These are phyloP conservation scores for Backusella tarrabulga DNA, from an alignment of 192 early-diverging fungal species.

Conservation along the genomic window DNA sequence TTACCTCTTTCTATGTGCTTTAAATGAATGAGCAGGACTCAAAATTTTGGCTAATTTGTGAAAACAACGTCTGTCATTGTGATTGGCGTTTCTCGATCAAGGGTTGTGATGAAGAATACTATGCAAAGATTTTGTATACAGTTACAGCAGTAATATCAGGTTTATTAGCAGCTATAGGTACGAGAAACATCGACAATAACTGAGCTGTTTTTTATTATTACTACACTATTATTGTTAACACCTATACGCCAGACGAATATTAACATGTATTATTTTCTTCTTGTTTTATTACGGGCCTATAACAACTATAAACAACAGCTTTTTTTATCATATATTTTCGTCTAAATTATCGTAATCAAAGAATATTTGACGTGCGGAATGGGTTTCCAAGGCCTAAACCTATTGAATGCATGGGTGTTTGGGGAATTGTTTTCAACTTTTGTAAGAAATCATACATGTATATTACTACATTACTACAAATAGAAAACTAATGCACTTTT, in stretches of 20 bases:
- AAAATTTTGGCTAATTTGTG: constrained; percentile 3
- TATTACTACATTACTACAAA: background rate
- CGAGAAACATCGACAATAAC: background rate
- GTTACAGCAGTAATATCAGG: background rate
- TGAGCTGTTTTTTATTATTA: background rate
- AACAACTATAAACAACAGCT: background rate
- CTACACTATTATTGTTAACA: background rate
- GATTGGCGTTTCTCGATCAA: background rate
- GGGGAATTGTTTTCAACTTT: constrained; percentile 2
- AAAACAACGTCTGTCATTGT: background rate
- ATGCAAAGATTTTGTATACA: background rate
- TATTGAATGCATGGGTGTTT: background rate
- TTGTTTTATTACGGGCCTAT: background rate
- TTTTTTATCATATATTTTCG: constrained; percentile 2
- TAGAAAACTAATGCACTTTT: background rate
- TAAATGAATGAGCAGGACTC: constrained; percentile 34
- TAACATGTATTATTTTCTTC: background rate
- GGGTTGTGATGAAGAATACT: background rate
- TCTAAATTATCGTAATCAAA: constrained; percentile 8
- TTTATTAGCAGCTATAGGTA: background rate
- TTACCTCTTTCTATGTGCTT: background rate
- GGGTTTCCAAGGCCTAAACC: constrained; percentile 13
- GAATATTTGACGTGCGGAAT: constrained; percentile 6
- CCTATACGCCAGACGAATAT: background rate
- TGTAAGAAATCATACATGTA: background rate